These are phyloP conservation scores for Globisporangium heterothallicum DNA, from an alignment of 352 stramenopile species.

Conservation along the genomic window DNA sequence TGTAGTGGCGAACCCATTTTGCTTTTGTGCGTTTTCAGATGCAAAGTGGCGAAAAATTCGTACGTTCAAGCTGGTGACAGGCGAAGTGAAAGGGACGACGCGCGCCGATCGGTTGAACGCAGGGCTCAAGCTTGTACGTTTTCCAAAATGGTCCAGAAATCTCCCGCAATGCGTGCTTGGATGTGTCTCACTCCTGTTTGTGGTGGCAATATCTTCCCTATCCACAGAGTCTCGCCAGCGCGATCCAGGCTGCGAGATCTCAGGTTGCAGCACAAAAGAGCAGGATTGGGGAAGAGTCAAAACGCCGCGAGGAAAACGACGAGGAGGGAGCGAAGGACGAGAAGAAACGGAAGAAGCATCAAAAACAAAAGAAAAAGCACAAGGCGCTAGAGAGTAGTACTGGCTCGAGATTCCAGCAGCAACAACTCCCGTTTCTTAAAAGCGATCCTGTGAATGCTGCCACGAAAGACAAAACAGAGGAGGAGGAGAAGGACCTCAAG, in stretches of 20 bases:
- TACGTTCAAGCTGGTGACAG: constrained; percentile 59
- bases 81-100: constrained; percentile 53
- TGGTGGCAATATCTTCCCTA: neutral
- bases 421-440: constrained; percentile 11
- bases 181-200: neutral
- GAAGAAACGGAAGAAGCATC: constrained; percentile 10
- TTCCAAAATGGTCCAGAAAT: too few relatives aligned
- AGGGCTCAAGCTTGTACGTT: constrained; percentile 36
- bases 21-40: constrained; percentile 19
- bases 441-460: neutral
- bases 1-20: neutral
- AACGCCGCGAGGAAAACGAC: neutral
- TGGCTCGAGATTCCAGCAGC: constrained; percentile 7
- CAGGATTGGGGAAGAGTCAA: neutral
- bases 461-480: neutral
- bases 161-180: neutral
- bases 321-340: neutral
- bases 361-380: constrained; percentile 13
- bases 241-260: constrained; percentile 8
- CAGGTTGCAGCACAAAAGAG: neutral
- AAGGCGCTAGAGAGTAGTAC: neutral
- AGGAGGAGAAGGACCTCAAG: neutral
- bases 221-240: constrained; percentile 12
- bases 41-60: constrained; percentile 73
- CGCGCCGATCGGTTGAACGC: constrained; percentile 53